A percentile compares a stretch with the other conserved stretches of the same genome.
phyloP scores from a whole-genome alignment of 352 stramenopile species.

The Phytophthora sp. region DNA sequence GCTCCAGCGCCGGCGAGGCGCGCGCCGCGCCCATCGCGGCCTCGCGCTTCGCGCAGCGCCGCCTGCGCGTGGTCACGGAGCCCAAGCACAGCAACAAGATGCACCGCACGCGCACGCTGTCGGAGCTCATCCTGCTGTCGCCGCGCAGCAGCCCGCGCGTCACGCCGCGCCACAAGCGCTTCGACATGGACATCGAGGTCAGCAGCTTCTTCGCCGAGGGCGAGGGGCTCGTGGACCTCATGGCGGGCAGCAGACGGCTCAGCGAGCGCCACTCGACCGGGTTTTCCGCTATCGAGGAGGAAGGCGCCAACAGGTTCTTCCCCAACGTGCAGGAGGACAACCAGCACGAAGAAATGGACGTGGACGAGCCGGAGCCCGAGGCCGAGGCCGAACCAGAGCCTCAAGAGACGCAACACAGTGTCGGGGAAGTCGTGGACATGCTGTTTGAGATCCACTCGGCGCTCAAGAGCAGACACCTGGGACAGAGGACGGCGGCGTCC shows the following conservation, averaged over 20 bases:
- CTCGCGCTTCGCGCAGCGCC: slow-evolving; percentile 60
- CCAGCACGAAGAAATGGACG: slow-evolving; percentile 36
- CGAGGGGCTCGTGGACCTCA: slow-evolving; percentile 71
- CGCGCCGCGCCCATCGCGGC: slow-evolving; percentile 23
- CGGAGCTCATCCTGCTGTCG: slow-evolving; percentile 78
- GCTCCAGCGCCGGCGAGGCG: slow-evolving; percentile 9
- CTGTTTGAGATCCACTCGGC: slow-evolving; percentile 88
- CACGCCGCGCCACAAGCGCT: slow-evolving; percentile 63
- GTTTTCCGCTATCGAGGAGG: slow-evolving; percentile 30
- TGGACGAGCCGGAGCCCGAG: slow-evolving; percentile 30
- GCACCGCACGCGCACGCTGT: slow-evolving; percentile 80
- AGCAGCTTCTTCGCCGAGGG: slow-evolving; percentile 70
- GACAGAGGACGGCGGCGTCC: slow-evolving; percentile 76
- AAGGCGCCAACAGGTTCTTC: slow-evolving; percentile 20
- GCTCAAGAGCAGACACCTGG: slow-evolving; percentile 79
- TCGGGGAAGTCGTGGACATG: slow-evolving; percentile 82
- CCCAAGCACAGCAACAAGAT: slow-evolving; percentile 88
- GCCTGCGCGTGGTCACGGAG: slow-evolving; percentile 84
- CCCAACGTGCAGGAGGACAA: slow-evolving; percentile 13
- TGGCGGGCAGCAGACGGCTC: slow-evolving; percentile 37
- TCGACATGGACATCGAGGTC: slow-evolving; percentile 90
- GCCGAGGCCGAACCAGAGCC: slow-evolving; percentile 30
- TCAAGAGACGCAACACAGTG: slow-evolving; percentile 35
- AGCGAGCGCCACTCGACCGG: slow-evolving; percentile 43
- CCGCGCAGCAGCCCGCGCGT: slow-evolving; percentile 66